Conservation (phyloP, 2,329 filamentous ascomycete genomes). For the Colletotrichum tropicale region DNA sequence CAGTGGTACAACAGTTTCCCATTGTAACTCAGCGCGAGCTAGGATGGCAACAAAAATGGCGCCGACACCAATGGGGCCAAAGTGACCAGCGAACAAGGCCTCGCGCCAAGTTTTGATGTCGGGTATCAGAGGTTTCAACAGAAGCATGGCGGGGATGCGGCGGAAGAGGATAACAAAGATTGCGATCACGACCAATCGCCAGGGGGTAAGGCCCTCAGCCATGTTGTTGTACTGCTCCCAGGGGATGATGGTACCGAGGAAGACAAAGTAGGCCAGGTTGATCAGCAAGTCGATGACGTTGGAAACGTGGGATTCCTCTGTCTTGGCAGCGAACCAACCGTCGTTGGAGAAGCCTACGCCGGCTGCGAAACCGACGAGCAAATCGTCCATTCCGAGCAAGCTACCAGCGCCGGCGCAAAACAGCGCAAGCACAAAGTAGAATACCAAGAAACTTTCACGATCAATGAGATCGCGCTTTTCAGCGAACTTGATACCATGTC, state of each 20-base stretch:
- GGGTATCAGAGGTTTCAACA: constrained; percentile 89
- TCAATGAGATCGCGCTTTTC: constrained; percentile 89
- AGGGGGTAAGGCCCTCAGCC: constrained; percentile 77
- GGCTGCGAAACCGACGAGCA: constrained; percentile 91
- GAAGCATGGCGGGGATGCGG: constrained; percentile 92
- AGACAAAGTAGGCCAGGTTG: constrained; percentile 98
- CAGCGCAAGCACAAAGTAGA: constrained; percentile 95
- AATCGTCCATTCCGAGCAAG: constrained; percentile 88
- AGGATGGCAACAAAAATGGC: constrained; percentile 95
- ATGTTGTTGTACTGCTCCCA: constrained; percentile 89
- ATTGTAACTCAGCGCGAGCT: constrained; percentile 89
- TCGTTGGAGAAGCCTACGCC: constrained; percentile 99
- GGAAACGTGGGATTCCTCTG: constrained; percentile 96
- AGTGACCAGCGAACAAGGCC: constrained; percentile 94
- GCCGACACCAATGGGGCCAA: constrained; percentile 95
- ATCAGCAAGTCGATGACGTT: constrained; percentile 98
- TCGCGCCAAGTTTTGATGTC: constrained; percentile 99
- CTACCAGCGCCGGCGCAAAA: constrained; percentile 96
- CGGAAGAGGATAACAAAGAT: constrained; percentile 94
- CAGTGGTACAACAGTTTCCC: constrained; percentile 75
- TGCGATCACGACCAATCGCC: constrained; percentile 93
- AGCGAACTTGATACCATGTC: constrained; percentile 87
- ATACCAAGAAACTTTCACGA: constrained; percentile 95
- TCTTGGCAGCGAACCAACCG: constrained; percentile 98
- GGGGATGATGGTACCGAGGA: constrained; percentile 94